Evolutionary conservation across 1,284 basidiomycete genomes (phyloP), one percentile per base, ranked within the genome.

Genomic region (Puccinia coronata): DNA sequence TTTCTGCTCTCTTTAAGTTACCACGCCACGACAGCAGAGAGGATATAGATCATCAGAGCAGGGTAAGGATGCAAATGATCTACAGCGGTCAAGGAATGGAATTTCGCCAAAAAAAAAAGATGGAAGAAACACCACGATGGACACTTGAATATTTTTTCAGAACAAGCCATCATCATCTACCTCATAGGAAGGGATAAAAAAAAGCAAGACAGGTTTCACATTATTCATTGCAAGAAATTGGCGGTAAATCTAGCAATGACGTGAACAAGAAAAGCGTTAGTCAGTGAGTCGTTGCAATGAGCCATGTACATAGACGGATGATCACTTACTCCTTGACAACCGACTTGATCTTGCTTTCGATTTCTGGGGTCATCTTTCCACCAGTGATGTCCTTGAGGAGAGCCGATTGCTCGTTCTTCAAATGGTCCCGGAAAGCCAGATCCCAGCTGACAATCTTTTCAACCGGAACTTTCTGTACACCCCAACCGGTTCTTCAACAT

Each of bases 401-500:
- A 72, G 84, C 84, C 69, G 84, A 83, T 83, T 87, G 84, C 53
- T 82, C 79, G 36, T 81, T 76, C 59, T 80, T 63, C 70, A 85
- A 83, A 87, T 94, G 92, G 85, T 91, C 89, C 86, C 93, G 92
- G 92, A 95, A 95, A 86, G 93, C 92, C 83, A 88, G 90, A 88
- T 98, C 95, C 95, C 95, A 98, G 84, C 91, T 91, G 84, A 92
- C 93, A 87, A 98, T 98, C 89, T 96, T 90, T 86, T 97, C 94
- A 82, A 96, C 94, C 80, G 93, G 92, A 88, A 98, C 92, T 74
- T 92, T 88, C 87, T 98, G 95, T 84, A 96, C 92, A 91, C 92
- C 73, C 11, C 49, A 82, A 81, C 12, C 84, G 83, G 83, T 84
- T 84, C 16, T 18, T 28, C 36, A 9, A n/a, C 0, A 9, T 63